Percentiles rank a stretch among this genome's conserved stretches.
These are phyloP conservation scores for Limnanthes douglasii DNA, from an alignment of 345 rosid species.

Conservation along the genomic window DNA sequence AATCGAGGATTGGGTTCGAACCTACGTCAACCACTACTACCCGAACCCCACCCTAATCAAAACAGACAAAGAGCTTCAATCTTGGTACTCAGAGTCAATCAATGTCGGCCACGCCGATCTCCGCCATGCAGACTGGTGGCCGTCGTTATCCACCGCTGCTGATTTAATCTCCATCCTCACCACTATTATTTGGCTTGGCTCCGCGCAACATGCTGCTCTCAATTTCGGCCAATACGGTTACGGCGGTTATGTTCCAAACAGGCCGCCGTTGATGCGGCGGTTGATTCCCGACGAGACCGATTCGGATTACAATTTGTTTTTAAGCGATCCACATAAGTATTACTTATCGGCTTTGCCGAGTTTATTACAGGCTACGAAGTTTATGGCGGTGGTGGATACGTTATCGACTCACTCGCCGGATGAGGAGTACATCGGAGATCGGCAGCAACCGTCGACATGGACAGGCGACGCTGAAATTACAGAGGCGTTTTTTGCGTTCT, in stretches of 20 bases:
- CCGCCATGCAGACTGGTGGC: constrained; percentile 79
- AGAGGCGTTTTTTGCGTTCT: constrained; percentile 57
- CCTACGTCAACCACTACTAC: constrained; percentile 71
- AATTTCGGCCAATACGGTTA: constrained; percentile 95
- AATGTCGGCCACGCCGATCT: constrained; percentile 76
- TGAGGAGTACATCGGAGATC: constrained; percentile 88
- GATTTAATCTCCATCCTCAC: constrained; percentile 55
- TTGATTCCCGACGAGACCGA: constrained; percentile 67
- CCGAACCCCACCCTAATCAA: constrained; percentile 29
- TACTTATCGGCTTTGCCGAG: constrained; percentile 79
- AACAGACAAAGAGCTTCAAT: constrained; percentile 60
- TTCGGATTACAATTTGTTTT: constrained; percentile 40
- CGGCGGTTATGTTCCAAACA: constrained; percentile 83
- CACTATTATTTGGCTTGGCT: constrained; percentile 82
- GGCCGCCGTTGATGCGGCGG: constrained; percentile 81
- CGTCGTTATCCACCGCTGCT: constrained; percentile 30
- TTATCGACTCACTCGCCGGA: constrained; percentile 92
- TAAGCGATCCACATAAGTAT: constrained; percentile 63
- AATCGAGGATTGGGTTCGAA: constrained; percentile 74
- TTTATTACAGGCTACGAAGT: constrained; percentile 68
- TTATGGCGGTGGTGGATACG: constrained; percentile 90
- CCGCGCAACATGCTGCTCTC: constrained; percentile 97
- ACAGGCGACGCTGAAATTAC: constrained; percentile 59
- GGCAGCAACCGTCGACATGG: constrained; percentile 82
- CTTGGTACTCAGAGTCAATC: constrained; percentile 80